Conservation (phyloP, 768 basidiomycete species). For the Chalciporus sphaerocephalus region DNA sequence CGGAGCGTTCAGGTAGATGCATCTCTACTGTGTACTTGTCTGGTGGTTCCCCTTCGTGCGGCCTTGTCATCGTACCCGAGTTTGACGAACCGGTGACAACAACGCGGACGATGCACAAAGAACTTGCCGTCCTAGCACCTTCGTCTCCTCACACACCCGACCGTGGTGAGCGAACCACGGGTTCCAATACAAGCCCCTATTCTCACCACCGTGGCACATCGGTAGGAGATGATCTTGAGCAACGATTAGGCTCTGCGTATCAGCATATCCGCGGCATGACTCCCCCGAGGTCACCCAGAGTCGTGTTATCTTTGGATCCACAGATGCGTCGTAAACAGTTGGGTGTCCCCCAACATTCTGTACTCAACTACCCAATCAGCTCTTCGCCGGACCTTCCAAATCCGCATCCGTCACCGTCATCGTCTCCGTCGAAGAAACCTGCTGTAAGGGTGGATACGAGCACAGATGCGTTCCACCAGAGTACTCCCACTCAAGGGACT, state of each 20-base stretch:
- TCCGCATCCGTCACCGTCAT: slow-evolving; percentile 13
- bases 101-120: neutral
- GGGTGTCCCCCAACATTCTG: slow-evolving; percentile 30
- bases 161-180: neutral
- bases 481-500: neutral
- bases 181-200: neutral
- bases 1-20: slow-evolving; percentile 5
- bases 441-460: slow-evolving; percentile 5
- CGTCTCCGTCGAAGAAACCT: slow-evolving; percentile 1
- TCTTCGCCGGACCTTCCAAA: slow-evolving; percentile 23
- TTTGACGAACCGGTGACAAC: slow-evolving; percentile 15
- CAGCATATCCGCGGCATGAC: slow-evolving; percentile 22
- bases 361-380: slow-evolving; percentile 18
- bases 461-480: neutral
- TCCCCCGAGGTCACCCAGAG: slow-evolving; percentile 7
- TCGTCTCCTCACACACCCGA: neutral
- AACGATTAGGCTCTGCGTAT: slow-evolving; percentile 23
- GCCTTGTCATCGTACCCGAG: slow-evolving; percentile 23
- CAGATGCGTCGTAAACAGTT: slow-evolving; percentile 26
- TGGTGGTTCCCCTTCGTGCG: slow-evolving; percentile 9
- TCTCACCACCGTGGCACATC: neutral
- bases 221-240: slow-evolving; percentile 16
- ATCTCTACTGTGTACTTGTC: slow-evolving; percentile 24
- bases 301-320: slow-evolving; percentile 23
- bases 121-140: slow-evolving; percentile 4